phyloP scores from a whole-genome alignment of 2,329 filamentous ascomycete genomes.

The Penicillium corylophilum region DNA sequence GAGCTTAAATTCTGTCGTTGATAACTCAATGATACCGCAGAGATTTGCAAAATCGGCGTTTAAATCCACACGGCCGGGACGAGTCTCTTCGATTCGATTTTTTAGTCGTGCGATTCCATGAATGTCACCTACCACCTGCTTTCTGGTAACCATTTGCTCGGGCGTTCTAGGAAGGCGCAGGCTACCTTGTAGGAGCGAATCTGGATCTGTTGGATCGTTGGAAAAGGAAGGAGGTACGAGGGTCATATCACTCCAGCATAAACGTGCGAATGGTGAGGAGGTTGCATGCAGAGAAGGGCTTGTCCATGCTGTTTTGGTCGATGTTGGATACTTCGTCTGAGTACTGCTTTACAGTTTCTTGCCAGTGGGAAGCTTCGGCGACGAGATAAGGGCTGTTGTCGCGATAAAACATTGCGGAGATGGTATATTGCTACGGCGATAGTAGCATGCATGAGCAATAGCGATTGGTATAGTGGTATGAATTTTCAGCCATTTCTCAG shows the following conservation, averaged over 20 bases:
- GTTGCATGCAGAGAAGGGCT: slow-evolving; percentile 39
- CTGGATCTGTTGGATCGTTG: slow-evolving; percentile 29
- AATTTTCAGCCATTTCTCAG: neutral
- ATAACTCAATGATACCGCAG: slow-evolving; percentile 32
- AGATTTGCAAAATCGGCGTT: slow-evolving; percentile 34
- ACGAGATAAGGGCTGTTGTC: slow-evolving; percentile 28
- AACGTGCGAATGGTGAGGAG: slow-evolving; percentile 39
- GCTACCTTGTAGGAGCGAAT: slow-evolving; percentile 40
- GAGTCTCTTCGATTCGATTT: slow-evolving; percentile 29
- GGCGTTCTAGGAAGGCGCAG: slow-evolving; percentile 30
- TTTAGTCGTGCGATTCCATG: slow-evolving; percentile 24
- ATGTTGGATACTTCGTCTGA: slow-evolving; percentile 30
- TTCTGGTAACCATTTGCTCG: slow-evolving; percentile 23
- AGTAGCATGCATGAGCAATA: slow-evolving; percentile 40
- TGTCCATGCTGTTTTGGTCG: slow-evolving; percentile 37
- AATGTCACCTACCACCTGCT: slow-evolving; percentile 40
- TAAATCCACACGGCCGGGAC: slow-evolving; percentile 28
- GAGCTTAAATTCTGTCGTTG: slow-evolving; percentile 33
- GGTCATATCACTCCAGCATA: slow-evolving; percentile 29
- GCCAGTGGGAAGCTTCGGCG: slow-evolving; percentile 40
- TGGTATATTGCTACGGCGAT: slow-evolving; percentile 34
- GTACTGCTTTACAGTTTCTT: slow-evolving; percentile 37
- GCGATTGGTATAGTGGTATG: slow-evolving; percentile 23
- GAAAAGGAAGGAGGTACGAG: slow-evolving; percentile 37
- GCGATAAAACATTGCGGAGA: slow-evolving; percentile 28